Evolutionary conservation across 345 rosid genomes (phyloP).

Genomic region (Arabidopsis arenosa): DNA sequence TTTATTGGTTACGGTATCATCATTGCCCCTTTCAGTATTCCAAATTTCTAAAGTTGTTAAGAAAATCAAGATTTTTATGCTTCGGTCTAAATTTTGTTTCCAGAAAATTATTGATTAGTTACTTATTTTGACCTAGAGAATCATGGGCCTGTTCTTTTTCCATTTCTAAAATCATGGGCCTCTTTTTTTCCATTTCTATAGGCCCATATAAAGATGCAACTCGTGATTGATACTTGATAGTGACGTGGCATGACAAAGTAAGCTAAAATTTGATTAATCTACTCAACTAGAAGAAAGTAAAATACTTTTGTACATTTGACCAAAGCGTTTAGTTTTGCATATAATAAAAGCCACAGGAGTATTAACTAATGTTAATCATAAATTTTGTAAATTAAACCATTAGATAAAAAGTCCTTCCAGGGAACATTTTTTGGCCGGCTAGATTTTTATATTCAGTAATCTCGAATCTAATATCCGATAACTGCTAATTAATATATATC

Average conservation of each 20-base stretch:
- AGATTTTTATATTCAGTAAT: constrained; percentile 4
- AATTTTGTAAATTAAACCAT: not conserved
- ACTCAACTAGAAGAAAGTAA: constrained; percentile 36
- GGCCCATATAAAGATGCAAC: constrained; percentile 22
- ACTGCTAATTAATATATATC: constrained; percentile 6
- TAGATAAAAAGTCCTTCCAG: constrained; percentile 5
- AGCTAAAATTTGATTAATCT: not conserved
- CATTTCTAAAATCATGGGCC: constrained; percentile 2
- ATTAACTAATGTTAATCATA: not conserved
- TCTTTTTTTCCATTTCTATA: not conserved
- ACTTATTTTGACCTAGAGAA: not conserved
- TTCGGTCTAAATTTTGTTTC: not conserved
- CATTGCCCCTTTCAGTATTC: not conserved
- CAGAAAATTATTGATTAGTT: constrained; percentile 2
- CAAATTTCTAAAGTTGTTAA: not conserved
- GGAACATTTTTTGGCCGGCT: constrained; percentile 34
- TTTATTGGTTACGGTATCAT: not conserved
- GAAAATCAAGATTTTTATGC: not conserved
- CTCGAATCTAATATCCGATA: constrained; percentile 23
- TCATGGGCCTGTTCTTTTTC: not conserved
- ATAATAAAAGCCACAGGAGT: constrained; percentile 17
- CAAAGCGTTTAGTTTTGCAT: constrained; percentile 20
- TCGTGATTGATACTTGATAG: not conserved
- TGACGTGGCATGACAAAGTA: constrained; percentile 31
- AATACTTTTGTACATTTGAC: constrained; percentile 37